Evolutionary conservation across 257 asterid genomes (phyloP), one percentile per base, ranked within the genome.

Genomic region (Gentiana dahurica): DNA sequence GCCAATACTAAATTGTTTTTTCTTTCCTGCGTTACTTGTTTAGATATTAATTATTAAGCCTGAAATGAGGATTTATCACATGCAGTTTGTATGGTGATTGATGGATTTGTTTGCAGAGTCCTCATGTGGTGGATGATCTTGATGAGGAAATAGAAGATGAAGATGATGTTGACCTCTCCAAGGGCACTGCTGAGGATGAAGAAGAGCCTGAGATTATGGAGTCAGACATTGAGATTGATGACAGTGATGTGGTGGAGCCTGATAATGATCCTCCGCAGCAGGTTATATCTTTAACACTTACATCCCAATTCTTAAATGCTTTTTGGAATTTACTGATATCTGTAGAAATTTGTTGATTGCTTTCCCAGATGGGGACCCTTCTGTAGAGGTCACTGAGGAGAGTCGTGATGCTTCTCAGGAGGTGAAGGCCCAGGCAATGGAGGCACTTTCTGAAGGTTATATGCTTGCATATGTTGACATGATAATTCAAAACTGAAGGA

Each of bases 381-480:
- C 94, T 3, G 77, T 72, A 34, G 98, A 85, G 77, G 95, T 92
- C 38, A 83, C 79, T 45, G 98, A 88, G 65, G 97, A 92, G 73
- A 68, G 70, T 60, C 89, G 97, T 35, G 99, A 92, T 77, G 95
- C 94, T 68, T 68, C 99, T 63, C 97, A 88, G 74, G 99, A 83
- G 75, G 86, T 91, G 57, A 92, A 92, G 65, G 76, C 73, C 35
- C 82, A 75, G 78, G 99, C 97, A 58, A 81, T 85, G 84, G 99
- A 88, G 73, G 94, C 99, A 57, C 74, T 88, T 64, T 85, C 91
- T 67, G 99, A 92, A 60, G 99, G 99, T 88, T 65, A 10, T 51
- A 32, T 59, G 36, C 37, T 9, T n/a, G 41, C 7, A 46, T 6
- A 5, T 57, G 8, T 10, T 32, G 7, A 35, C 35, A 7, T 13